Percentiles rank a stretch among this genome's conserved stretches.
These are phyloP conservation scores for Chlorella sorokiniana DNA, from an alignment of 139 green algal species.

Conservation along the genomic window DNA sequence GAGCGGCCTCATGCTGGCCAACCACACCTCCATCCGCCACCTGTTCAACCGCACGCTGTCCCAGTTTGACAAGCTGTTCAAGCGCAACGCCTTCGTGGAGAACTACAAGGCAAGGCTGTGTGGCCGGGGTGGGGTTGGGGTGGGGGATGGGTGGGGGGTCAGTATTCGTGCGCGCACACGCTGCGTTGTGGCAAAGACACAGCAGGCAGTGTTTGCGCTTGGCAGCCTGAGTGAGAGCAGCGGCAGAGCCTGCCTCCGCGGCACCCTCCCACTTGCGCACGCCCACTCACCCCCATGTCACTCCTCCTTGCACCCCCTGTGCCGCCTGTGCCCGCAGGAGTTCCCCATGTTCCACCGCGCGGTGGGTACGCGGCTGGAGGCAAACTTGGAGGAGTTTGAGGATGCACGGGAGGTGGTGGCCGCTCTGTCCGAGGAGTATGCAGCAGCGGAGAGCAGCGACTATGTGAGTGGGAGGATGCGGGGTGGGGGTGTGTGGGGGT, in stretches of 20 bases:
- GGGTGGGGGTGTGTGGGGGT: background rate
- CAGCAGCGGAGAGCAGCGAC: constrained; percentile 83
- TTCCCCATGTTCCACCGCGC: constrained; percentile 53
- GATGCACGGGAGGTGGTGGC: constrained; percentile 87
- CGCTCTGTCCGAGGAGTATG: constrained; percentile 83
- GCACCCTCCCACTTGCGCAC: background rate
- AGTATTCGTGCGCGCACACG: background rate
- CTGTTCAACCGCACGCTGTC: constrained; percentile 85
- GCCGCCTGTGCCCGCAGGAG: too few relatives aligned
- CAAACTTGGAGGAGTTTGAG: constrained; percentile 87
- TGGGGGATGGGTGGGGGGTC: background rate
- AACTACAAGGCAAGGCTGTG: constrained; percentile 66
- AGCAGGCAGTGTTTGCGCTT: too few relatives aligned
- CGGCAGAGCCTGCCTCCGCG: too few relatives aligned
- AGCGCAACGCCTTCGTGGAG: constrained; percentile 82
- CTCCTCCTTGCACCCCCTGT: too few relatives aligned
- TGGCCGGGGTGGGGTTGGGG: background rate
- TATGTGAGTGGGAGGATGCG: constrained; percentile 68
- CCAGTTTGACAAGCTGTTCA: constrained; percentile 97
- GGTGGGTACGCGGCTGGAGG: constrained; percentile 31
- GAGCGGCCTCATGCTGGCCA: constrained; percentile 97
- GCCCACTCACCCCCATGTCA: background rate
- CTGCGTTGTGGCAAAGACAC: background rate
- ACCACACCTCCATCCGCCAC: constrained; percentile 97
- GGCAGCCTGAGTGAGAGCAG: too few relatives aligned